Evolutionary conservation across 2,329 filamentous ascomycete species (phyloP), one percentile per base, ranked within the genome.

Genomic region (Epichloe elymi): DNA sequence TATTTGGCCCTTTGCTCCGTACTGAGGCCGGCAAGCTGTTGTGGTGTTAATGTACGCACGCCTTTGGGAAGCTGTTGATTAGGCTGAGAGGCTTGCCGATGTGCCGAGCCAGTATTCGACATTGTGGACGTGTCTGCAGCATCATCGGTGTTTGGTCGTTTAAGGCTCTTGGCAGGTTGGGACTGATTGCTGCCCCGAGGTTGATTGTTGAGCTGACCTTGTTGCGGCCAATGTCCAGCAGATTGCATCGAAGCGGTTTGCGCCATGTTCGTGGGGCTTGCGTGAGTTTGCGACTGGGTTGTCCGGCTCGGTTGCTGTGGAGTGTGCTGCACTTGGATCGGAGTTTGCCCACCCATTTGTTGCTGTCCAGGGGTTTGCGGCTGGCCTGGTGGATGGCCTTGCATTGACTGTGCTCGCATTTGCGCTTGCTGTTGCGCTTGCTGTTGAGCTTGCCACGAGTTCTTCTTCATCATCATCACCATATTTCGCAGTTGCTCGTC

Each of bases 101-200:
- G 46, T 11, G 54, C n/a, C 12, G 55, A 37, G 14, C 5, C 33
- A 35, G 60, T 51, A 42, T 61, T 63, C 2, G 57, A 51, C 2
- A 50, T 42, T 19, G 60, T 53, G 3, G 56, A 42, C 12, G 55
- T 53, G 23, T 72, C 70, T n/a, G 54, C 54, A 10, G 54, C 56
- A 45, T 78, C 75, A 23, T 78, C 75, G 3, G 67, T 63, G 48
- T 65, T 74, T 4, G 74, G 65, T 1, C 76, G 73, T 64, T 80
- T 79, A 42, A 76, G 65, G 46, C 65, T 73, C 60, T 74, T 78
- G 15, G 46, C 47, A 46, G 62, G 49, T 44, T 63, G 57, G 38
- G 56, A 50, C 51, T 63, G 51, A 52, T 56, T 53, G 44, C 54
- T 60, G 35, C 37, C 49, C 40, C 61, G 59, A 41, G 56, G 53